Base-by-base conservation (phyloP, 805 yeast genomes). In the Tetrapisispora arboricola region DNA sequence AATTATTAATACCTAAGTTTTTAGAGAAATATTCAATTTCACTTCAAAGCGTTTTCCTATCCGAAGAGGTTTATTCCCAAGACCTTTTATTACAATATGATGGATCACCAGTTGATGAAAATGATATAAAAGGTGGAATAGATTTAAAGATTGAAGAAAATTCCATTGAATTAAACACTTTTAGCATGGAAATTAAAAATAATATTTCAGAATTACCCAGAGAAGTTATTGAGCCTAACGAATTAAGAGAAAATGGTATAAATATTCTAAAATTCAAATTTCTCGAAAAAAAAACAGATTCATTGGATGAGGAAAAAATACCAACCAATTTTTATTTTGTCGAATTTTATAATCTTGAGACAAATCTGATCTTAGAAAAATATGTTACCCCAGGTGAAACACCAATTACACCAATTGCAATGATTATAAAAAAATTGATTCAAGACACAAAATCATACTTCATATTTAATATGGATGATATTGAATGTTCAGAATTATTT, bases 391-490 rank as follows among this genome's bases (percentile, higher is more conserved):
- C 44, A 11, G 33, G 35, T 20, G 41, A 47, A 18, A 36, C 38
- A 17, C 21, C 43, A 13, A 42, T 44, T 8, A 48, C 53, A 13
- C 57, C 58, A n/a, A 47, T 57, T n/a, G 47, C 53, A 12, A 40
- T 50, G 27, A 49, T 58, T 25, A 45, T 57, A n/a, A 53, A 50
- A 33, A 52, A 54, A 24, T 32, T 64, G 16, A 46, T 63, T 21
- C 45, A 53, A 10, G 57, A 61, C 31, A 63, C 71, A 25, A 67
- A 66, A 43, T 51, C 66, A 22, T 54, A 67, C 28, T 55, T 64
- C 24, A 36, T 68, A 5, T 53, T 63, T 38, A 55, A 61, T 38
- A 37, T 66, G 24, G 46, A 50, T 26, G 33, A 46, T 22, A 44
- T 39, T 4, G 50, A 54, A 12, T 44, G 40, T 6, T 41, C 49